Percentiles rank a stretch among this genome's conserved stretches.
Conservation (phyloP, 2,329 filamentous ascomycete species). For the Colletotrichum salicis region DNA sequence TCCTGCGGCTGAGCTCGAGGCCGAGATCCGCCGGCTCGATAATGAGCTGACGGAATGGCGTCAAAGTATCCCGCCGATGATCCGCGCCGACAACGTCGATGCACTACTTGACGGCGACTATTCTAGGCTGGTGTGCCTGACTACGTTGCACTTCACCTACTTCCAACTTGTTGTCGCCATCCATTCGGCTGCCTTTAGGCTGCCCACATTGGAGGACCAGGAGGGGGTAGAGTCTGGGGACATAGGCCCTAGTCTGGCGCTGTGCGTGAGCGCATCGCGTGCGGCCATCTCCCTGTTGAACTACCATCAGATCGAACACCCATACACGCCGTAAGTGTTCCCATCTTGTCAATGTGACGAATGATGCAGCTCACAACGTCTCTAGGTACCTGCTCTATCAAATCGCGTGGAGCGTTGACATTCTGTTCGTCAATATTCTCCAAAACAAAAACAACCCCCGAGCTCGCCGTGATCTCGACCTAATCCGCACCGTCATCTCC, state of each 20-base stretch:
- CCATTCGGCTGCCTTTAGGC: slow-evolving; percentile 24
- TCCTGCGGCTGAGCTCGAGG: slow-evolving; percentile 22
- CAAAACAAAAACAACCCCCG: slow-evolving; percentile 25
- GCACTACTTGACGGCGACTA: slow-evolving; percentile 27
- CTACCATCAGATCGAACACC: slow-evolving; percentile 27
- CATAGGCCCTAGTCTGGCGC: slow-evolving; percentile 14
- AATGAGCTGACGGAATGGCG: slow-evolving; percentile 30
- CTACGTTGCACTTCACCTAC: slow-evolving; percentile 30
- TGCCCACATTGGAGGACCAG: slow-evolving; percentile 17
- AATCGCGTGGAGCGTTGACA: slow-evolving; percentile 29
- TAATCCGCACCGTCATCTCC: slow-evolving; percentile 26
- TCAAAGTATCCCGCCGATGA: slow-evolving; percentile 30
- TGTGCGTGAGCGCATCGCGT: slow-evolving; percentile 23
- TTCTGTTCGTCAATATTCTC: slow-evolving; percentile 29
- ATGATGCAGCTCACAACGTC: background rate
- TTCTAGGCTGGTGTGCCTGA: slow-evolving; percentile 17
- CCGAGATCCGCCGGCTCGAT: slow-evolving; percentile 27
- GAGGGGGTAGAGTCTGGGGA: slow-evolving; percentile 17
- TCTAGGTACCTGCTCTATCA: slow-evolving; percentile 25
- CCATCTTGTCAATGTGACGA: background rate
- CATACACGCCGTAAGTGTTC: slow-evolving; percentile 18
- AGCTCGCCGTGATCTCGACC: slow-evolving; percentile 27
- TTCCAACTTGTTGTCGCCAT: slow-evolving; percentile 32
- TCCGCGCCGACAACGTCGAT: slow-evolving; percentile 25
- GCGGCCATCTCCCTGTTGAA: slow-evolving; percentile 30